These are phyloP conservation scores for Pythium volutum DNA, from an alignment of 352 stramenopile genomes.

Conservation along the genomic window DNA sequence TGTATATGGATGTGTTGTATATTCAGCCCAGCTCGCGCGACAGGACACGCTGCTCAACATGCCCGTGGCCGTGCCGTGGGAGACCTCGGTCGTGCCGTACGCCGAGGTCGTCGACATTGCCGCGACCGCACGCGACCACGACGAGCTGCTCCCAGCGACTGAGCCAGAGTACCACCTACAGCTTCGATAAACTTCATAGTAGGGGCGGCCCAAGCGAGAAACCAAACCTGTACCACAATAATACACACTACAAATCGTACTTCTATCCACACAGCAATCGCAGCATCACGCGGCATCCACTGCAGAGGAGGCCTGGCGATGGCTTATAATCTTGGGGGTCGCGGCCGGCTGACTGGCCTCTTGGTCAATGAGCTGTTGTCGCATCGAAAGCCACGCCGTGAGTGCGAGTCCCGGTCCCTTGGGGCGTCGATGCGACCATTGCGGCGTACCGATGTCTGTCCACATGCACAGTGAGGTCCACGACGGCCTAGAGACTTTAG, in stretches of 20 bases:
- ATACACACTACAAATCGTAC: too few relatives aligned
- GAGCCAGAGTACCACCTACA: conserved; percentile 7
- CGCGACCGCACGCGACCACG: conserved; percentile 23
- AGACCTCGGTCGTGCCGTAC: conserved; percentile 19
- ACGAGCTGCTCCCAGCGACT: conserved; percentile 25
- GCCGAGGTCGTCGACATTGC: conserved; percentile 27
- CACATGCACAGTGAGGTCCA: too few relatives aligned
- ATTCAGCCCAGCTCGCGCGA: conserved; percentile 13
- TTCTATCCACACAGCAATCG: too few relatives aligned
- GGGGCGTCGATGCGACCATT: not conserved
- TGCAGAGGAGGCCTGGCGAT: too few relatives aligned
- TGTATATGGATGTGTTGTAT: not conserved
- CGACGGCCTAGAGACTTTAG: too few relatives aligned
- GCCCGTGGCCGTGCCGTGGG: conserved; percentile 21
- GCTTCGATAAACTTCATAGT: not conserved
- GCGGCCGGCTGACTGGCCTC: not conserved
- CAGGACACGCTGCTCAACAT: conserved; percentile 25
- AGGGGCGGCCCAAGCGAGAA: not conserved
- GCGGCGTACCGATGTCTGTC: too few relatives aligned
- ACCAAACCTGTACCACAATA: not conserved
- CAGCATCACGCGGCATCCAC: too few relatives aligned
- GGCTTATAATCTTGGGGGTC: too few relatives aligned
- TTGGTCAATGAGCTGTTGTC: conserved; percentile 19
- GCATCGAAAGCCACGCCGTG: conserved; percentile 12
- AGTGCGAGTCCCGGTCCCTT: not conserved